Evolutionary conservation across 768 basidiomycete species (phyloP).

Genomic region (Auriscalpium microsporum): DNA sequence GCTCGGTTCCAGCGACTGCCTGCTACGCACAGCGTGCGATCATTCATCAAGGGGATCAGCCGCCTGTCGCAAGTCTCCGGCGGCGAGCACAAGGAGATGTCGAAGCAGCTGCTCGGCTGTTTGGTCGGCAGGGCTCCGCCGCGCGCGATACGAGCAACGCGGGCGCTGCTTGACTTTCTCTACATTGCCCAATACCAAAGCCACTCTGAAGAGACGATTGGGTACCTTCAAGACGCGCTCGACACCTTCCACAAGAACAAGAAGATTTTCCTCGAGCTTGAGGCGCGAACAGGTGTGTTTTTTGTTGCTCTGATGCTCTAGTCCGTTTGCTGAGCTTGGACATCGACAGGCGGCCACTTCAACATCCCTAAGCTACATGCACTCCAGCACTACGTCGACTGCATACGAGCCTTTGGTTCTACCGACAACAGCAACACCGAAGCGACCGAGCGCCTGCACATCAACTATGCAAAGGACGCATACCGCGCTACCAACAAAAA

Average conservation of each 20-base stretch:
- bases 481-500: constrained; percentile 23
- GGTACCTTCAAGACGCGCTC: constrained; percentile 20
- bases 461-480: constrained; percentile 23
- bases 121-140: background rate
- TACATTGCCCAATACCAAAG: constrained; percentile 27
- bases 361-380: constrained; percentile 12
- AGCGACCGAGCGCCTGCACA: constrained; percentile 24
- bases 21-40: background rate
- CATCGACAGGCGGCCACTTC: background rate
- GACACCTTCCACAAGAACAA: constrained; percentile 31
- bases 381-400: constrained; percentile 7
- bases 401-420: constrained; percentile 4
- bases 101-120: background rate
- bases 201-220: constrained; percentile 25
- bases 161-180: constrained; percentile 27
- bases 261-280: constrained; percentile 25
- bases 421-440: constrained; percentile 25
- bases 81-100: background rate
- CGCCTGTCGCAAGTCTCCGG: background rate
- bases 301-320: background rate
- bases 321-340: background rate
- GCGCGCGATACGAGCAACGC: background rate
- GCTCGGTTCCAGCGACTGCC: background rate
- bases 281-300: constrained; percentile 24
- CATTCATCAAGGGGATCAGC: background rate